phyloP scores from a whole-genome alignment of 208 protist species.

The Histomonas meleagridis region DNA sequence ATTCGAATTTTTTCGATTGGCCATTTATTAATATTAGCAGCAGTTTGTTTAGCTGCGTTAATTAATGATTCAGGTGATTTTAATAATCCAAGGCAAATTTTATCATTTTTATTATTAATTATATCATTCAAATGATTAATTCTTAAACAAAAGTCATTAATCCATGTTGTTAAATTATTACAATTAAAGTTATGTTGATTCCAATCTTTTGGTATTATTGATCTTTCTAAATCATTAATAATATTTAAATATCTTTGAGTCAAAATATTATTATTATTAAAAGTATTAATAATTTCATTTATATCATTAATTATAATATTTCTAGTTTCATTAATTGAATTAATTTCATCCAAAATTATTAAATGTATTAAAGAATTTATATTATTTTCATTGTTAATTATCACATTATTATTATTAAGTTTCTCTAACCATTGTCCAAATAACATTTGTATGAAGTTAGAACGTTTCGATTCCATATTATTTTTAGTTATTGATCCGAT shows the following conservation, averaged over 20 bases:
- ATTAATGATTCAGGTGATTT: background rate
- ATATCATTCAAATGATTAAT: background rate
- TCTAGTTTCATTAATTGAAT: background rate
- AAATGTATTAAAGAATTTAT: background rate
- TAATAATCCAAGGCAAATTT: background rate
- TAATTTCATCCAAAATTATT: background rate
- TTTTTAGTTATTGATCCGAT: background rate
- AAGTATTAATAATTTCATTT: background rate
- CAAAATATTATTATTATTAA: background rate
- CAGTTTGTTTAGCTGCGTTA: background rate
- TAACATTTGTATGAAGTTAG: background rate
- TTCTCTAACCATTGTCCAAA: constrained; percentile 12
- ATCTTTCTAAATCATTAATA: background rate
- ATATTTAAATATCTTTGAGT: background rate
- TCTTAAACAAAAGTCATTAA: background rate
- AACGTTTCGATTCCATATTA: background rate
- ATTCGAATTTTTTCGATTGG: background rate
- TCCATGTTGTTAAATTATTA: background rate
- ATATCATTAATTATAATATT: background rate
- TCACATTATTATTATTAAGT: too few species aligned
- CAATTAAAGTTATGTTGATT: background rate
- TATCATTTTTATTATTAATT: background rate
- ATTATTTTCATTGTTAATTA: too few species aligned
- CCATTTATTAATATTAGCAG: background rate
- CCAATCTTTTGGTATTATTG: background rate